Base-by-base conservation (phyloP, 129 eudicot species). In the Cynara cardunculus region DNA sequence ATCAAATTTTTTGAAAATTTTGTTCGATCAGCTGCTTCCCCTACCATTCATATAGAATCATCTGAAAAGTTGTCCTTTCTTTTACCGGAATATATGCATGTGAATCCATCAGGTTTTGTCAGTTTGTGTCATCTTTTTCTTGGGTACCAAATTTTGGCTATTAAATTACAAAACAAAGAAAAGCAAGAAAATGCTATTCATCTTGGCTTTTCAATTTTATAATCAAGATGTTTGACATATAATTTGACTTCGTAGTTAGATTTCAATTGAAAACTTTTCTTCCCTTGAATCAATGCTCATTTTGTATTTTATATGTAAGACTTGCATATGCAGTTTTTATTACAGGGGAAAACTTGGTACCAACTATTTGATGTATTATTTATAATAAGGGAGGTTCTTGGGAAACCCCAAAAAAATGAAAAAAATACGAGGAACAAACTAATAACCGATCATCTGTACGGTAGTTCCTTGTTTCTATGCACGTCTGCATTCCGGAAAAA, bases 211-310 rank as follows among this genome's bases (percentile, higher is more conserved):
- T 72, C 9, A 69, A 16, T 72, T 22, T 44, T 41, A 61, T 76
- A 44, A 21, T 31, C 31, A 44, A 72, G 53, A 68, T 79, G 76
- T 84, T 74, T 84, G 83, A 46, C 87, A 49, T 73, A 27, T 73
- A 68, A 74, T 75, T 82, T 83, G 86, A 76, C 86, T 83, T 77
- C 27, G 26, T 76, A 10, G 68, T 70, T 35, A 67, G 69, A 56
- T 82, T 76, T 76, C 46, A 25, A 32, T 56, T 26, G 9, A 27
- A 8, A 61, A 83, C 12, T 59, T 83, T 76, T 75, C 27, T 76
- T 19, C 65, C 86, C 86, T 68, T 77, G 78, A 83, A 77, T 83
- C 25, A 83, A 71, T 83, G 86, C 86, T 46, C 9, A 78, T 77
- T 83, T 83, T 71, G 77, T 82, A 49, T 41, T 44, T 64, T 73